These are phyloP conservation scores for Beta lomatogona DNA, from an alignment of 179 eudicot species.

Conservation along the genomic window DNA sequence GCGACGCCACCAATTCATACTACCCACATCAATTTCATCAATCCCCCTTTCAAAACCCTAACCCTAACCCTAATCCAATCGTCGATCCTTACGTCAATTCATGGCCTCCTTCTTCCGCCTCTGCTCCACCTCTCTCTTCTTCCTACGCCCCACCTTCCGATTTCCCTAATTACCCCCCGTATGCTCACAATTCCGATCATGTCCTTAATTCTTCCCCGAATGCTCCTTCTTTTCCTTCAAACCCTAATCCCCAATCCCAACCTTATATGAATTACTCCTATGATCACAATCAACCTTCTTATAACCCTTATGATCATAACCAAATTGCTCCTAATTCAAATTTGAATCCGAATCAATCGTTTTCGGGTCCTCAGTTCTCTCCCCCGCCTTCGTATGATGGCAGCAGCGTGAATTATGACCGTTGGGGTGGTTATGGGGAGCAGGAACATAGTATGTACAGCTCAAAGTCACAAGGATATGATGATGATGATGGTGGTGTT, in stretches of 20 bases:
- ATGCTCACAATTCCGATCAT: constrained; percentile 47
- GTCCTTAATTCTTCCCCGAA: constrained; percentile 28
- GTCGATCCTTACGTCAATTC: constrained; percentile 39
- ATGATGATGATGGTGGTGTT: constrained; percentile 44
- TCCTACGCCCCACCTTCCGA: constrained; percentile 38
- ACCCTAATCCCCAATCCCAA: constrained; percentile 39
- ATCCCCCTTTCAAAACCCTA: constrained; percentile 34
- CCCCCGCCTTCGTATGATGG: constrained; percentile 29
- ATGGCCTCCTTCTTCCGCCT: constrained; percentile 49
- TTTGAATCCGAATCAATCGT: constrained; percentile 21
- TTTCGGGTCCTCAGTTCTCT: constrained; percentile 33
- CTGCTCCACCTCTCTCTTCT: constrained; percentile 72
- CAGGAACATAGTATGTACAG: constrained; percentile 25
- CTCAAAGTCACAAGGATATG: background rate
- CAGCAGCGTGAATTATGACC: constrained; percentile 26
- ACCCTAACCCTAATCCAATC: constrained; percentile 39
- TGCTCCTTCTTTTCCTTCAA: constrained; percentile 50
- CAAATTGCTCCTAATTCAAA: constrained; percentile 27
- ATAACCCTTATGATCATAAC: constrained; percentile 40
- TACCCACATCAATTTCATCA: constrained; percentile 15
- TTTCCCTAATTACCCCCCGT: constrained; percentile 38
- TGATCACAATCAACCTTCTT: constrained; percentile 38
- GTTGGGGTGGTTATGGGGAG: constrained; percentile 35
- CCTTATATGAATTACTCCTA: constrained; percentile 35
- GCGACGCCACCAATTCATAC: constrained; percentile 5